phyloP scores from a whole-genome alignment of 495 filamentous ascomycete genomes.

The Endocarpon pusillum region DNA sequence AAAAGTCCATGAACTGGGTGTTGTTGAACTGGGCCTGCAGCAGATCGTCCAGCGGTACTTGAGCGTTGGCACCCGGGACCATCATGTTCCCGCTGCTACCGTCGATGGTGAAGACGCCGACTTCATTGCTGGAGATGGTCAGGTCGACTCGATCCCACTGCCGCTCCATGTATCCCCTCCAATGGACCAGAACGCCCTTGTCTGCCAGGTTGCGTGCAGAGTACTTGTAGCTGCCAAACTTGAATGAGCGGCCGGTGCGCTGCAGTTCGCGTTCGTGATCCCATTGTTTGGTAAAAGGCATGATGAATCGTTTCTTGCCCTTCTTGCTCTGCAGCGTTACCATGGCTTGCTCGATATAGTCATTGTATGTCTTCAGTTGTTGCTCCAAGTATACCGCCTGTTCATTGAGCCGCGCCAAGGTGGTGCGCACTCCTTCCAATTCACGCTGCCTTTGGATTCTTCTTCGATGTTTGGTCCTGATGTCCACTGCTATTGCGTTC shows the following conservation, averaged over 20 bases:
- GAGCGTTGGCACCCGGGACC: conserved; percentile 82
- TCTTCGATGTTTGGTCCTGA: conserved; percentile 87
- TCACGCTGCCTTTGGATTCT: conserved; percentile 81
- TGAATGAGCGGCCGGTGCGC: conserved; percentile 76
- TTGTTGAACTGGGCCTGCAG: conserved; percentile 95
- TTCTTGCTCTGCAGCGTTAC: conserved; percentile 96
- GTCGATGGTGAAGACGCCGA: conserved; percentile 87
- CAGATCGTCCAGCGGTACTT: conserved; percentile 82
- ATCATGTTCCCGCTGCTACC: conserved; percentile 86
- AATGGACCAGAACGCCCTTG: conserved; percentile 80
- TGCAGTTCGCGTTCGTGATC: conserved; percentile 93
- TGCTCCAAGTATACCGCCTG: conserved; percentile 86
- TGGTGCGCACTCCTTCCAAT: conserved; percentile 72
- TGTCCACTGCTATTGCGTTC: conserved; percentile 91
- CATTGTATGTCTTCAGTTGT: conserved; percentile 92
- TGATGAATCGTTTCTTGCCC: conserved; percentile 82
- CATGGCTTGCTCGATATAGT: conserved; percentile 98
- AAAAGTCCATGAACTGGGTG: conserved; percentile 84
- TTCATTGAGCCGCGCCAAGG: conserved; percentile 67
- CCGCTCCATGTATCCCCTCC: conserved; percentile 68
- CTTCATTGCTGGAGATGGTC: conserved; percentile 84
- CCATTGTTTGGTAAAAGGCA: conserved; percentile 98
- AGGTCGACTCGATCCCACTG: conserved; percentile 87
- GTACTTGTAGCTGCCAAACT: conserved; percentile 96
- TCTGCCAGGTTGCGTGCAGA: conserved; percentile 74